Evolutionary conservation across 352 stramenopile genomes (phyloP).

Genomic region (Pythium aphanidermatum): DNA sequence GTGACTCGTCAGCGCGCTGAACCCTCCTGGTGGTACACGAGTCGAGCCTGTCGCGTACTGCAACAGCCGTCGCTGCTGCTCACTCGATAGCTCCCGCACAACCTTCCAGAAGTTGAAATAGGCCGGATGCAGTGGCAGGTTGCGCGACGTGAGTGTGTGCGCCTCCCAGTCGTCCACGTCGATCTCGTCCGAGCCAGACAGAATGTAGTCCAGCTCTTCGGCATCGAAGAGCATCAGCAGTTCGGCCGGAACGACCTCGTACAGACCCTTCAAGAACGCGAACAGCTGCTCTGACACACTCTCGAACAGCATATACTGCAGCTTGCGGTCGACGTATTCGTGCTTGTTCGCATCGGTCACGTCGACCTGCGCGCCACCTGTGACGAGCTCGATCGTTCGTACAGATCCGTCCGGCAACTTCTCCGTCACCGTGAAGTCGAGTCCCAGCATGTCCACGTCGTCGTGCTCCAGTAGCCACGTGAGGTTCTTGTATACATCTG

Average conservation of each 20-base stretch:
- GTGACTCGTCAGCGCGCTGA: slow-evolving; percentile 20
- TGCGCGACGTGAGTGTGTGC: slow-evolving; percentile 32
- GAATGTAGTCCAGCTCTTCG: slow-evolving; percentile 90
- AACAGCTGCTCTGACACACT: slow-evolving; percentile 65
- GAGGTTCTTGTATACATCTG: slow-evolving; percentile 44
- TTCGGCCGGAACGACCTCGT: slow-evolving; percentile 87
- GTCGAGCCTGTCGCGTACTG: slow-evolving; percentile 35
- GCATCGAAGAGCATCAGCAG: slow-evolving; percentile 92
- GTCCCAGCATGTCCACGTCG: slow-evolving; percentile 35
- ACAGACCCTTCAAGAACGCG: slow-evolving; percentile 87
- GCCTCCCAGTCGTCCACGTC: slow-evolving; percentile 89
- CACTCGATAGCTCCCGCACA: slow-evolving; percentile 40
- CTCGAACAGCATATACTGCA: slow-evolving; percentile 87
- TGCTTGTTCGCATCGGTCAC: slow-evolving; percentile 93
- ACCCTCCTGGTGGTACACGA: slow-evolving; percentile 23
- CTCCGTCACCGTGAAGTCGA: slow-evolving; percentile 41
- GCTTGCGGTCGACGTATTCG: slow-evolving; percentile 87
- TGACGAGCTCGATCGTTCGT: slow-evolving; percentile 42
- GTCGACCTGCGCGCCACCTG: slow-evolving; percentile 46
- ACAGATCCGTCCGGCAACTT: not conserved
- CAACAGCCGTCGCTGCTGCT: slow-evolving; percentile 24
- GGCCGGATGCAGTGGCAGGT: slow-evolving; percentile 1
- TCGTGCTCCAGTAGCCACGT: slow-evolving; percentile 46
- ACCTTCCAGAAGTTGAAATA: slow-evolving; percentile 23
- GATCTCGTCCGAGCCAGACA: slow-evolving; percentile 89